Base-by-base conservation (phyloP, 2,329 filamentous ascomycete genomes). In the Paecilomyces variotii region DNA sequence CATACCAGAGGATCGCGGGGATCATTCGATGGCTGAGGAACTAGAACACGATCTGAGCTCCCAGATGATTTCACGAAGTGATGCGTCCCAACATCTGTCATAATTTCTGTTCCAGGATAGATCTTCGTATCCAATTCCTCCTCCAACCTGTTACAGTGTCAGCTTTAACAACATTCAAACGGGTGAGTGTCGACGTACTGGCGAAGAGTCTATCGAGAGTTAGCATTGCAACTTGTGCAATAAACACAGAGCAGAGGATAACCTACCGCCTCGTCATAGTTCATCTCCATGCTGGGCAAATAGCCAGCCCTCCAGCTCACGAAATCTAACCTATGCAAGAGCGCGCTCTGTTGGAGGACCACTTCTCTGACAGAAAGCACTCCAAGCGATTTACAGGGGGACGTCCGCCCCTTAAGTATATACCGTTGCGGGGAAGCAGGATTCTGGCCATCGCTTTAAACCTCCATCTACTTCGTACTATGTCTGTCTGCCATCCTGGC, bases 21-120 rank as follows among this genome's bases (percentile, higher is more conserved):
- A 58, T 79, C 71, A 34, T 73, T 69, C 0, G 77, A 79, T 4
- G 80, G 80, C 61, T 82, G 80, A 27, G 80, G 80, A 9, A 82
- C 78, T n/a, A 82, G 70, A 14, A 80, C 79, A 34, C 77, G 73
- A 25, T 70, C 68, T 25, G 72, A 70, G 27, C 67, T 65, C 24
- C 70, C 68, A 25, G 77, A 75, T 65, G 73, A 68, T 60, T 86
- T 87, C 65, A 87, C 83, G 65, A 87, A 87, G 69, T 87, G 84
- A 70, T 86, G 83, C 0, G 75, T 74, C 24, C 83, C 84, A 39
- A 87, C 79, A 75, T 88, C 82, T 7, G 77, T 72, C 82, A 85
- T 85, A 65, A 84, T 76, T 69, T 84, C 82, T 3, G 82, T 85
- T 26, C 82, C 82, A 2, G 82, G 82, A 49, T 83, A 70, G 58